A percentile compares a stretch with the other conserved stretches of the same genome.
phyloP scores from a whole-genome alignment of 495 filamentous ascomycete genomes.

The Talaromyces nanjingensis region DNA sequence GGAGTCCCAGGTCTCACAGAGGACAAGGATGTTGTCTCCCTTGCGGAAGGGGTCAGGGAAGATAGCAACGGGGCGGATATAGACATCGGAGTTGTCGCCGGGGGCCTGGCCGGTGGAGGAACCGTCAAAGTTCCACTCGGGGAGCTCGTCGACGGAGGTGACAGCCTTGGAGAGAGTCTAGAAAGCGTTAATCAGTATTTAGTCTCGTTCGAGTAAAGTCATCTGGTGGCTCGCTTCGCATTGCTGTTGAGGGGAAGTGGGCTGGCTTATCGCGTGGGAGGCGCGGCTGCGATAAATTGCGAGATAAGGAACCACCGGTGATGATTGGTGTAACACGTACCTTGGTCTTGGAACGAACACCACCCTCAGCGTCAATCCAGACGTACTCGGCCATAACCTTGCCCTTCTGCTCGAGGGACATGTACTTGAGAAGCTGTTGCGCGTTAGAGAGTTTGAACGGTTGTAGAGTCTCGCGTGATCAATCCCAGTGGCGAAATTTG shows the following conservation, averaged over 20 bases:
- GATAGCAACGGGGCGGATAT: conserved; percentile 83
- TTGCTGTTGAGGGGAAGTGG: conserved; percentile 5
- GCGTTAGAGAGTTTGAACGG: neutral
- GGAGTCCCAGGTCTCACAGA: conserved; percentile 91
- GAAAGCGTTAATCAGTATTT: too few relatives aligned
- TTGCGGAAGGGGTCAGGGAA: conserved; percentile 91
- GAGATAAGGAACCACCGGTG: conserved; percentile 4
- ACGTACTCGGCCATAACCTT: conserved; percentile 87
- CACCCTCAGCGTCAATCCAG: conserved; percentile 83
- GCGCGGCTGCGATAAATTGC: neutral
- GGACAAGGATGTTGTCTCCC: conserved; percentile 81
- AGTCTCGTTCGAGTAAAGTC: neutral
- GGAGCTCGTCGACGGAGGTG: conserved; percentile 68
- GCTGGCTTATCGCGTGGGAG: conserved; percentile 21
- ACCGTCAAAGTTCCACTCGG: conserved; percentile 99
- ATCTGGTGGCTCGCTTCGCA: conserved; percentile 2
- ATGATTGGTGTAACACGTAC: conserved; percentile 44
- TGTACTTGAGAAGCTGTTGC: conserved; percentile 81
- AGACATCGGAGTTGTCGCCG: conserved; percentile 96
- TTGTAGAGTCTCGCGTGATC: neutral
- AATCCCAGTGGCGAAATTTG: neutral
- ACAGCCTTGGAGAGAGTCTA: conserved; percentile 72
- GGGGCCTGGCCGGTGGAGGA: conserved; percentile 92
- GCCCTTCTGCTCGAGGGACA: conserved; percentile 83
- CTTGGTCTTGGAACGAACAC: conserved; percentile 83